phyloP scores from a whole-genome alignment of 169 alveolate genomes.

The Plasmodium vivax region DNA sequence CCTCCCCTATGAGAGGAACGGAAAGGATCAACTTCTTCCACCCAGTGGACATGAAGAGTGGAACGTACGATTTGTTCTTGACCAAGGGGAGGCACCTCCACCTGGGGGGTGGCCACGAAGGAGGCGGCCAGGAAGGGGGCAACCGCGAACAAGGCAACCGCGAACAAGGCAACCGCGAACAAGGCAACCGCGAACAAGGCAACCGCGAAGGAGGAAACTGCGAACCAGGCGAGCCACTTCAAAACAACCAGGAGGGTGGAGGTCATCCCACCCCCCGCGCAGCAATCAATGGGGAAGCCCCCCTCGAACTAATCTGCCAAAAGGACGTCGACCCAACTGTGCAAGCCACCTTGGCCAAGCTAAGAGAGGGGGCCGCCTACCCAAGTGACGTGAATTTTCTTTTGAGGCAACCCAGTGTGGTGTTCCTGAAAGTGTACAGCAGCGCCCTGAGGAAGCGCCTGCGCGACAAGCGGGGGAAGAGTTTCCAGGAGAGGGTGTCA shows the following conservation, averaged over 20 bases:
- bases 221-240: background rate
- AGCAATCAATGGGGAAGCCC: background rate
- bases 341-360: background rate
- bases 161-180: background rate
- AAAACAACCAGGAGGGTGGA: background rate
- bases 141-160: background rate
- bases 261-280: background rate
- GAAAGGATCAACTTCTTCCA: constrained; percentile 16
- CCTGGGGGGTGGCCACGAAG: background rate
- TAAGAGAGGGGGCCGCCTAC: background rate
- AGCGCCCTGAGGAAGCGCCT: background rate
- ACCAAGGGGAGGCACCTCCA: background rate
- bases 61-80: constrained; percentile 7
- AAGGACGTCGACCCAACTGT: background rate
- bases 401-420: constrained; percentile 2
- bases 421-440: constrained; percentile 6
- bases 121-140: background rate
- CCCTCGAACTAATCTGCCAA: background rate
- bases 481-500: background rate
- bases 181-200: background rate
- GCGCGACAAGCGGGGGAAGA: background rate
- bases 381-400: background rate
- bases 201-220: no score
- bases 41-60: background rate
- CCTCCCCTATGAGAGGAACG: background rate